Evolutionary conservation across 306 rosid genomes (phyloP), one percentile per base, ranked within the genome.

Genomic region (Pyrus pyrifolia): DNA sequence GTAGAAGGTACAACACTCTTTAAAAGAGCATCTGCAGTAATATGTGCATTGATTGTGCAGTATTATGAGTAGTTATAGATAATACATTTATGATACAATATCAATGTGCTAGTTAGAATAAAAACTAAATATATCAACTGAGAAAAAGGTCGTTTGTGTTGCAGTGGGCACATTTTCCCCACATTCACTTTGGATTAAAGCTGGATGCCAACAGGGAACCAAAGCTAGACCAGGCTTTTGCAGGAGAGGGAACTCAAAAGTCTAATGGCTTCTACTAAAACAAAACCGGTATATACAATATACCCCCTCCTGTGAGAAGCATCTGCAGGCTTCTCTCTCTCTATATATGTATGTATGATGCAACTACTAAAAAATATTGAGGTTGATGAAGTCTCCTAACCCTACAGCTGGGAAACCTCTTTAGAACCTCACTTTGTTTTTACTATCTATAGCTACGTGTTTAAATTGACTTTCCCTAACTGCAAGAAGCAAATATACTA

Each of bases 111-210:
- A 68, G 30, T 58, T 12, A 45, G 27, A 68, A 18, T 49, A 14
- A 14, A 70, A 49, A 29, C 40, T 31, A 52, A 52, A 49, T 49
- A 49, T 49, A 49, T 15, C n/a, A 51, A 70, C 35, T 51, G 75
- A 53, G 17, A 33, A 55, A 72, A 55, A 6, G 45, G 58, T 53
- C 8, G 10, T 35, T 73, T 27, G 11, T 59, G 67, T 23, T 81
- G 88, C 93, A 95, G 99, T 95, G 99, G 99, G 99, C 99, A 82
- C 99, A 95, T 92, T 90, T 92, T 80, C 99, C 99, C 78, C 97
- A 89, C 88, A 90, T 95, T 79, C 93, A 89, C 87, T 95, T 89
- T 87, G 97, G 95, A 27, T 86, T 89, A 81, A 95, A 95, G 89
- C 83, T 89, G 81, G 98, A 95, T 81, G 93, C 90, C 57, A 89